Percentiles rank a stretch among this genome's conserved stretches.
phyloP scores from a whole-genome alignment of 805 yeast species.

The Ogataea nitratoaversa region DNA sequence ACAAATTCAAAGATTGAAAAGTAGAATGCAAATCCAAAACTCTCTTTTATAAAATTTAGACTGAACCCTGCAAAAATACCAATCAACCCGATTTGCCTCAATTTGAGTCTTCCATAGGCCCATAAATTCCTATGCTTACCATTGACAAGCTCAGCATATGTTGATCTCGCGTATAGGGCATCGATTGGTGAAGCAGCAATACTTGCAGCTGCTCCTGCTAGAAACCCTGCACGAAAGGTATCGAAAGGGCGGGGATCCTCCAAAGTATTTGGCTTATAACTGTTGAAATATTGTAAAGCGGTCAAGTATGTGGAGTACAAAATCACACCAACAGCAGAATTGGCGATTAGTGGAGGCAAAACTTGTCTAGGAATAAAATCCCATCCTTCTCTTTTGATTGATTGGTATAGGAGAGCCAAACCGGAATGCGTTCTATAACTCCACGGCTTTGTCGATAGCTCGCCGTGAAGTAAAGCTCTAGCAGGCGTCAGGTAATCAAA shows the following conservation, averaged over 20 bases:
- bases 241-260: slow-evolving; percentile 40
- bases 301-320: slow-evolving; percentile 79
- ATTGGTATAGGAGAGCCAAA: slow-evolving; percentile 66
- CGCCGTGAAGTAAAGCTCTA: slow-evolving; percentile 46
- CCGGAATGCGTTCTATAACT: slow-evolving; percentile 69
- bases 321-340: slow-evolving; percentile 84
- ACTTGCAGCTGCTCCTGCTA: slow-evolving; percentile 88
- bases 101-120: slow-evolving; percentile 66
- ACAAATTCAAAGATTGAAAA: slow-evolving; percentile 77
- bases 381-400: slow-evolving; percentile 80
- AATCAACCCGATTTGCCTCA: slow-evolving; percentile 67
- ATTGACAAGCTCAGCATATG: slow-evolving; percentile 65
- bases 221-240: slow-evolving; percentile 72
- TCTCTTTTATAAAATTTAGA: slow-evolving; percentile 74
- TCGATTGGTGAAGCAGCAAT: slow-evolving; percentile 91
- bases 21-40: slow-evolving; percentile 78
- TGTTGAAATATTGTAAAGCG: slow-evolving; percentile 38
- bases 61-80: slow-evolving; percentile 91
- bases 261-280: slow-evolving; percentile 15
- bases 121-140: slow-evolving; percentile 71
- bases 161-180: slow-evolving; percentile 80
- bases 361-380: slow-evolving; percentile 77
- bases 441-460: slow-evolving; percentile 45
- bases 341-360: slow-evolving; percentile 83
- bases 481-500: slow-evolving; percentile 79